Conservation (phyloP, 2,329 filamentous ascomycete genomes). For the Metarhizium sp. region DNA sequence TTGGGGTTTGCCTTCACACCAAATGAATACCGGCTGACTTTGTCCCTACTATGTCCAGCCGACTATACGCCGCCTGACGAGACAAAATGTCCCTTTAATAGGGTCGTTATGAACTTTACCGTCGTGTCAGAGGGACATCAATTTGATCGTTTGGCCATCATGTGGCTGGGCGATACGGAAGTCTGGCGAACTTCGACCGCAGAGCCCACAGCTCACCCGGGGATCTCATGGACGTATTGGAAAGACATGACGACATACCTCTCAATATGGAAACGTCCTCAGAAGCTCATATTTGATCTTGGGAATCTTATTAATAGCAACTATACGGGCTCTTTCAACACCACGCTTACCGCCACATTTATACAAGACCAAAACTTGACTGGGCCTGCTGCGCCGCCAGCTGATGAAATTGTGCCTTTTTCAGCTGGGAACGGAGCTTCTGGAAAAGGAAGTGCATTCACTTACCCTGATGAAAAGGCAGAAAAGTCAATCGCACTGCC, state of each 20-base stretch:
- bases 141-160: constrained; percentile 64
- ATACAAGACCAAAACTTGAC: constrained; percentile 33
- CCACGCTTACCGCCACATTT: constrained; percentile 65
- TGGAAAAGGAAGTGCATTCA: constrained; percentile 56
- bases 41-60: constrained; percentile 1
- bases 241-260: constrained; percentile 72
- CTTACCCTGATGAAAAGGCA: constrained; percentile 53
- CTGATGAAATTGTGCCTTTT: constrained; percentile 59
- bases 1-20: not conserved
- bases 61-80: constrained; percentile 29
- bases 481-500: constrained; percentile 53
- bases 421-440: constrained; percentile 37
- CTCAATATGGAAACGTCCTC: constrained; percentile 56
- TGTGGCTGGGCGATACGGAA: constrained; percentile 70
- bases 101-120: constrained; percentile 67
- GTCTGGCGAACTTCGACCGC: constrained; percentile 79
- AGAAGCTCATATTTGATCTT: constrained; percentile 73
- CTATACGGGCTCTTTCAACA: constrained; percentile 67
- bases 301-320: constrained; percentile 60
- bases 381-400: constrained; percentile 23
- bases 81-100: constrained; percentile 61
- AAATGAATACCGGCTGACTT: not conserved
- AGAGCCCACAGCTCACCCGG: constrained; percentile 55
- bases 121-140: constrained; percentile 63
- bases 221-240: constrained; percentile 66